phyloP scores from a whole-genome alignment of 2,329 filamentous ascomycete genomes.

The Hypoxylon sp. region DNA sequence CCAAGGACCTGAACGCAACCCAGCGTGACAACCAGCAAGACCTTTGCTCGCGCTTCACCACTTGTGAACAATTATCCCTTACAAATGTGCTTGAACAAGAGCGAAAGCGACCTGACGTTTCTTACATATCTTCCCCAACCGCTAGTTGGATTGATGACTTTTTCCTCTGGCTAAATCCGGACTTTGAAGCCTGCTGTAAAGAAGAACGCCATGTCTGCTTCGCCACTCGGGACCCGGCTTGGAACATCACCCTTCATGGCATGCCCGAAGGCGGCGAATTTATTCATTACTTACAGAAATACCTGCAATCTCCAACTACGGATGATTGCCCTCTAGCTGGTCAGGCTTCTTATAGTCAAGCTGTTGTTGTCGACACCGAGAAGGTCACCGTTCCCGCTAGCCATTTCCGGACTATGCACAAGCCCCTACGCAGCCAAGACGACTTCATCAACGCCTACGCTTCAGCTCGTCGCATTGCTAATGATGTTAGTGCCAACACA shows the following conservation, averaged over 20 bases:
- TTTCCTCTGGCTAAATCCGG: conserved; percentile 95
- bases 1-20: conserved; percentile 84
- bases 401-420: conserved; percentile 93
- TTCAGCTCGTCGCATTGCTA: conserved; percentile 87
- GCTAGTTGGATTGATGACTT: conserved; percentile 99
- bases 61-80: conserved; percentile 86
- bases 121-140: conserved; percentile 88
- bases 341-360: conserved; percentile 86
- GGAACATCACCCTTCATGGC: conserved; percentile 89
- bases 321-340: conserved; percentile 90
- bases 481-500: conserved; percentile 79
- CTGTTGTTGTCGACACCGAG: conserved; percentile 82
- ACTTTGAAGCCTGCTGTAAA: conserved; percentile 79
- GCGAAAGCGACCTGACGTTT: conserved; percentile 87
- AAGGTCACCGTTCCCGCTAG: conserved; percentile 80
- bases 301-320: conserved; percentile 83
- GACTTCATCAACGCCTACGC: conserved; percentile 95
- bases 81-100: conserved; percentile 95
- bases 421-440: conserved; percentile 85
- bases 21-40: conserved; percentile 82
- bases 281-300: conserved; percentile 85
- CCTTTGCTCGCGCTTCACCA: conserved; percentile 90
- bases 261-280: conserved; percentile 98
- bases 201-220: conserved; percentile 84
- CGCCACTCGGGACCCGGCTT: conserved; percentile 79